Base-by-base conservation (phyloP, 495 filamentous ascomycete species). In the Penicillium fimorum region DNA sequence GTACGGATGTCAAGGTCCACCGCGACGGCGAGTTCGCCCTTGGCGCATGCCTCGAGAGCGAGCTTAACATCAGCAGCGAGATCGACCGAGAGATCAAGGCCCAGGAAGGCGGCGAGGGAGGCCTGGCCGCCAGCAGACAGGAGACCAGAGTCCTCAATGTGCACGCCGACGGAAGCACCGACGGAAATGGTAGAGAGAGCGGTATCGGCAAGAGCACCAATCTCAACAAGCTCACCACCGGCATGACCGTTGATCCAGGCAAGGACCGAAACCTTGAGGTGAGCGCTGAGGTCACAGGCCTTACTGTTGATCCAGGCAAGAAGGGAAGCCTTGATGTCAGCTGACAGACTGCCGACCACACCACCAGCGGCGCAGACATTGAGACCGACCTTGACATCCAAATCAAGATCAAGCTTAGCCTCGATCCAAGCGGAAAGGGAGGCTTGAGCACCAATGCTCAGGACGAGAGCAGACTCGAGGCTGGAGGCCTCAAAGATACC, bases 301-400 rank as follows among this genome's bases (percentile, higher is more conserved):
- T 54, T 49, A 49, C 67, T 53, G 33, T 50, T 47, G 15, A 78
- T 43, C 68, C 67, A 78, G 15, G 64, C 61, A 52, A 67, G 62
- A 20, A 78, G 63, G 37, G 67, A 53, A 47, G 66, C 57, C 61
- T 71, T 66, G 56, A 78, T 52, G 13, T 75, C 71, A 37, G 66
- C 64, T n/a, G 59, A 46, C 53, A 78, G 59, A 55, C 70, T 67
- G 41, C 44, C 54, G 48, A 69, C 55, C 12, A 74, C 49, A 67
- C 72, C 72, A 54, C 75, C 75, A 42, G 60, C 64, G 30, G 75
- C 72, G 53, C 71, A 73, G 42, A 74, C 65, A 50, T 63, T 40
- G 2, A 78, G 70, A 61, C 62, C 75, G 47, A 67, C 64, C 62
- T 65, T 63, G 61, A 78, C 27, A 18, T 71, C 51, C 24, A 57